Evolutionary conservation across 2,329 filamentous ascomycete genomes (phyloP).

Genomic region (Epichloe scottii): DNA sequence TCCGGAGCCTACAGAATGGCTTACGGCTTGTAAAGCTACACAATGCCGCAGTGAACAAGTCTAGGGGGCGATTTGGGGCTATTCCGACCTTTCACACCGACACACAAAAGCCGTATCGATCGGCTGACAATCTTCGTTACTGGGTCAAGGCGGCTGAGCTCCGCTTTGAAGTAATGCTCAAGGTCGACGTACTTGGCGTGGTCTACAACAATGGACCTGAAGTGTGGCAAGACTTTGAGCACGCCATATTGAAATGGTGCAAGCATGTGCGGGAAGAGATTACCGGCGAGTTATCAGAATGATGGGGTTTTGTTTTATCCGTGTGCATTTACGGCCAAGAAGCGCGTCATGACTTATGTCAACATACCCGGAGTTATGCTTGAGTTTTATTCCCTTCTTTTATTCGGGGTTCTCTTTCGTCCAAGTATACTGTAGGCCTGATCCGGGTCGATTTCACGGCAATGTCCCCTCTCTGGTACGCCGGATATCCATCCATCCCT

Average conservation of each 20-base stretch:
- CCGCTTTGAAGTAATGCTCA: constrained; percentile 76
- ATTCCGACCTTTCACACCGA: constrained; percentile 88
- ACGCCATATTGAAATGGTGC: constrained; percentile 74
- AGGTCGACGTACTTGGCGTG: constrained; percentile 74
- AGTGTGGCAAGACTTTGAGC: constrained; percentile 73
- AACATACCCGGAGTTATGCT: constrained; percentile 2
- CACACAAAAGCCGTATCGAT: constrained; percentile 85
- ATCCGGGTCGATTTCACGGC: too few relatives aligned
- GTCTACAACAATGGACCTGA: constrained; percentile 60
- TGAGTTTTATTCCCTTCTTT: constrained; percentile 1
- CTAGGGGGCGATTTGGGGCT: constrained; percentile 72
- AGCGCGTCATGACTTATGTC: constrained; percentile 8
- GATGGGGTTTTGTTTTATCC: not conserved
- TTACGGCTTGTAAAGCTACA: constrained; percentile 74
- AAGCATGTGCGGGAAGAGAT: constrained; percentile 73
- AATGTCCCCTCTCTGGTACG: too few relatives aligned
- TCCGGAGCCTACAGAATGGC: constrained; percentile 64
- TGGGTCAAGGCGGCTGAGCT: constrained; percentile 95
- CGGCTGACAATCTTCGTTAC: constrained; percentile 85
- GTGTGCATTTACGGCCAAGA: not conserved
- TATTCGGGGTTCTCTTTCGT: not conserved
- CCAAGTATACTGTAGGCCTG: not conserved
- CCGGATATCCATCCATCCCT: not conserved
- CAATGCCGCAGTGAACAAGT: constrained; percentile 77
- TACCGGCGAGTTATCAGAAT: constrained; percentile 44